Evolutionary conservation across 805 yeast genomes (phyloP).

Genomic region (Lachancea dasiensis): DNA sequence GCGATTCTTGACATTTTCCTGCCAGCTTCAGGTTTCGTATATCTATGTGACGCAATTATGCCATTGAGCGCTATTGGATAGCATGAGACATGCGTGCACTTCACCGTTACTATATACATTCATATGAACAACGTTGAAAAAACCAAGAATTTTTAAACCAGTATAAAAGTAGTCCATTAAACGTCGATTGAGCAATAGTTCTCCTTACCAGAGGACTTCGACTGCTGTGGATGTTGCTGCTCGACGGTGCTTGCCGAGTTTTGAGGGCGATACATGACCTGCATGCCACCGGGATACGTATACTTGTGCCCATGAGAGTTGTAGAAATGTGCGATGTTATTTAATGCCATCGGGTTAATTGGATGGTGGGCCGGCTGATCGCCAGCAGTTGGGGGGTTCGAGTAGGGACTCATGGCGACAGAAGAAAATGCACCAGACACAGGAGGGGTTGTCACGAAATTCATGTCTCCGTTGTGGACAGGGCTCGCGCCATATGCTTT

Average conservation of each 20-base stretch:
- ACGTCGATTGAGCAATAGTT: background rate
- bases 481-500: constrained; percentile 2
- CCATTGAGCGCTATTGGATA: too few species aligned
- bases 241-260: background rate
- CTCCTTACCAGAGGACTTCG: background rate
- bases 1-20: too few species aligned
- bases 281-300: constrained; percentile 19
- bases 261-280: constrained; percentile 10
- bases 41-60: too few species aligned
- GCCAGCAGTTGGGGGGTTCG: background rate
- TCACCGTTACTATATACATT: too few species aligned
- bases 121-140: too few species aligned
- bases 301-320: constrained; percentile 25
- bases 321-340: constrained; percentile 23
- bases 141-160: background rate
- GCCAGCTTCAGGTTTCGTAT: too few species aligned
- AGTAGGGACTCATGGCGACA: too few species aligned
- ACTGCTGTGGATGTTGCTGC: background rate
- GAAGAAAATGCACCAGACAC: background rate
- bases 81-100: too few species aligned
- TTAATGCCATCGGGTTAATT: constrained; percentile 11
- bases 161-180: background rate
- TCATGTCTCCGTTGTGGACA: background rate
- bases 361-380: background rate
- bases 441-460: constrained; percentile 1